Percentiles rank a stretch among this genome's conserved stretches.
Evolutionary conservation across 2,329 filamentous ascomycete genomes (phyloP).

Genomic region (Fusarium subglutinans): DNA sequence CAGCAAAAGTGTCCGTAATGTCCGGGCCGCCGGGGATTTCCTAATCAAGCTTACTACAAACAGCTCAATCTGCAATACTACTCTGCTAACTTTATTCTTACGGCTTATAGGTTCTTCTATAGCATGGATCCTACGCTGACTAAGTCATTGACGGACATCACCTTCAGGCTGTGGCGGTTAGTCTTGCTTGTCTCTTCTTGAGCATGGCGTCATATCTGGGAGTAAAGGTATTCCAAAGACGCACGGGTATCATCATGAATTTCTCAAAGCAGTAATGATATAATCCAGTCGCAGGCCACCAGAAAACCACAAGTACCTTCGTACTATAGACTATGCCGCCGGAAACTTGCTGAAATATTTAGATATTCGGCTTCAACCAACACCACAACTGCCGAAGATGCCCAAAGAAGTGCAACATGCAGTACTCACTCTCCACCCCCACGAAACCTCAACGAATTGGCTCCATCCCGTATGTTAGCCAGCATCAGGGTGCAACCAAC

Average conservation of each 20-base stretch:
- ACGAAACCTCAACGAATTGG: neutral
- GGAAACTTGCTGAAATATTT: neutral
- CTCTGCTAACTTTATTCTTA: neutral
- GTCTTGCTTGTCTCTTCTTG: too few relatives aligned
- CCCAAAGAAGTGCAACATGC: neutral
- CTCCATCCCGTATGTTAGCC: neutral
- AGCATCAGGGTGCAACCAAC: neutral
- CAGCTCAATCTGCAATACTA: neutral
- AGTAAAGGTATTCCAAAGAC: rapidly evolving
- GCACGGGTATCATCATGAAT: neutral
- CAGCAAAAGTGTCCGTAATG: neutral
- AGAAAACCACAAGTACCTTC: rapidly evolving
- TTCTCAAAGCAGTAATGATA: rapidly evolving
- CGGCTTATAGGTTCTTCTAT: rapidly evolving
- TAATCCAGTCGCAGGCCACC: rapidly evolving
- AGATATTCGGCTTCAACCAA: neutral
- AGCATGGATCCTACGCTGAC: rapidly evolving
- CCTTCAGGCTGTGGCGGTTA: too few relatives aligned
- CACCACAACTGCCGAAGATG: neutral
- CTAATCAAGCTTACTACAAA: neutral
- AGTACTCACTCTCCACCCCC: neutral
- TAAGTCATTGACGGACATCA: neutral
- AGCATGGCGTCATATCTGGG: neutral
- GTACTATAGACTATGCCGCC: rapidly evolving
- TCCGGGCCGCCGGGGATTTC: neutral